Evolutionary conservation across 805 yeast genomes (phyloP).

Genomic region (Henningerozyma blattae): DNA sequence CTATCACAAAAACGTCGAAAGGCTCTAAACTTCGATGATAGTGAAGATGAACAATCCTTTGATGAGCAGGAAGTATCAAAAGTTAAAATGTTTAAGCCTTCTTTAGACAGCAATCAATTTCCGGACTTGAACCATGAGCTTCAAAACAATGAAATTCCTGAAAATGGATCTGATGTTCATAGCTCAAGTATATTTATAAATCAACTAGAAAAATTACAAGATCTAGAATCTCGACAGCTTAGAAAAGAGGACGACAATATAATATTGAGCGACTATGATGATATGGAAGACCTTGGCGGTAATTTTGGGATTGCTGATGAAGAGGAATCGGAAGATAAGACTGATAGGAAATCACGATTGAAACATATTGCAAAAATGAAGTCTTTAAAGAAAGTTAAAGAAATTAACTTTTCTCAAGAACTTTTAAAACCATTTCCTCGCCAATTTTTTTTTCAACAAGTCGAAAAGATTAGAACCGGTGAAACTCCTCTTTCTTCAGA

Average conservation of each 20-base stretch:
- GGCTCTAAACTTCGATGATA: slow-evolving; percentile 7
- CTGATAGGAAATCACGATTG: slow-evolving; percentile 27
- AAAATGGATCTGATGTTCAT: no score
- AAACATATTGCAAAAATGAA: slow-evolving; percentile 28
- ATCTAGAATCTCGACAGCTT: no score
- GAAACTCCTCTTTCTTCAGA: slow-evolving; percentile 37
- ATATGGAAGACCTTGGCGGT: slow-evolving; percentile 17
- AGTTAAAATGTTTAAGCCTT: no score
- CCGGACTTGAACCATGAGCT: no score
- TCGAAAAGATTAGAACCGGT: slow-evolving; percentile 7
- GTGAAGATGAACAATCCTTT: slow-evolving; percentile 11
- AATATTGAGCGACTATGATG: slow-evolving; percentile 6
- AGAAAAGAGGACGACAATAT: no score
- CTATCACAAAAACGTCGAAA: no score
- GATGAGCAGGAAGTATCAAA: no score
- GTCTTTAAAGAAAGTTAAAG: slow-evolving; percentile 26
- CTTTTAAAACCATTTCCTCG: slow-evolving; percentile 45
- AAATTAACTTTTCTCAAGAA: slow-evolving; percentile 17
- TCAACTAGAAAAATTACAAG: no score
- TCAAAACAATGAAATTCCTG: no score
- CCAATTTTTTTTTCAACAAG: slow-evolving; percentile 50
- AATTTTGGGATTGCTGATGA: slow-evolving; percentile 1
- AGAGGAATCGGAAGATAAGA: no score
- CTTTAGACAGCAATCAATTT: no score
- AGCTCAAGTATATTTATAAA: no score